A percentile compares a stretch with the other conserved stretches of the same genome.
Evolutionary conservation across 495 filamentous ascomycete genomes (phyloP).

Genomic region (Aspergillus sclerotioniger): DNA sequence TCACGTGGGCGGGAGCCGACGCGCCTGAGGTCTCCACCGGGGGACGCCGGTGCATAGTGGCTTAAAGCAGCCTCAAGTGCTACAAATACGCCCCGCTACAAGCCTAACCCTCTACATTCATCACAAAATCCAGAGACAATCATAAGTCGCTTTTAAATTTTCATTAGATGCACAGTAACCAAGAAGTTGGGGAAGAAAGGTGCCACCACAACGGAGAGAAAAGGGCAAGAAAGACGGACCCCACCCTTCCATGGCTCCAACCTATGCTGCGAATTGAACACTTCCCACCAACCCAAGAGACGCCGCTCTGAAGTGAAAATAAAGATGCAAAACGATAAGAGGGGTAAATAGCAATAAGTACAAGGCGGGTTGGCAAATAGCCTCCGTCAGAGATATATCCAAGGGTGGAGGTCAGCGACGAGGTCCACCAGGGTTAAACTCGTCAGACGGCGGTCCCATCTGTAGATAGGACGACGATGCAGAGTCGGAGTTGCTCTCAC

Average conservation of each 20-base stretch:
- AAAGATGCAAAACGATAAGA: constrained; percentile 12
- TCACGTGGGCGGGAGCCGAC: too few species aligned
- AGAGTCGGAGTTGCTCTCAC: constrained; percentile 27
- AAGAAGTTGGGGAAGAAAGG: background rate
- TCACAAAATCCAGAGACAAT: background rate
- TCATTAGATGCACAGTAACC: background rate
- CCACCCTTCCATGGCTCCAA: constrained; percentile 17
- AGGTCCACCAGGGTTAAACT: constrained; percentile 13
- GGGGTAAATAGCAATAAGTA: constrained; percentile 14
- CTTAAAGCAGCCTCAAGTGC: too few species aligned
- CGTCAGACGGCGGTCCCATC: constrained; percentile 20
- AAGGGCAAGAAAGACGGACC: constrained; percentile 6
- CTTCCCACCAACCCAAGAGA: constrained; percentile 25
- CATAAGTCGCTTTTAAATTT: background rate
- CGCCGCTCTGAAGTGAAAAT: constrained; percentile 22
- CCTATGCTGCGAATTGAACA: constrained; percentile 17
- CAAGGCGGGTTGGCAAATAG: constrained; percentile 9
- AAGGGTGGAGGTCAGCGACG: constrained; percentile 2
- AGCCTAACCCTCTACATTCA: background rate
- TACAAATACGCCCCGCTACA: too few species aligned
- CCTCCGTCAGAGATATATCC: background rate
- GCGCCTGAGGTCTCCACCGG: too few species aligned
- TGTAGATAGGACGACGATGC: constrained; percentile 35
- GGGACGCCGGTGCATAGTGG: too few species aligned
- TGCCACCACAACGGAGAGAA: background rate